Evolutionary conservation across 345 rosid species (phyloP), one percentile per base, ranked within the genome.

Genomic region (Brassica incana): DNA sequence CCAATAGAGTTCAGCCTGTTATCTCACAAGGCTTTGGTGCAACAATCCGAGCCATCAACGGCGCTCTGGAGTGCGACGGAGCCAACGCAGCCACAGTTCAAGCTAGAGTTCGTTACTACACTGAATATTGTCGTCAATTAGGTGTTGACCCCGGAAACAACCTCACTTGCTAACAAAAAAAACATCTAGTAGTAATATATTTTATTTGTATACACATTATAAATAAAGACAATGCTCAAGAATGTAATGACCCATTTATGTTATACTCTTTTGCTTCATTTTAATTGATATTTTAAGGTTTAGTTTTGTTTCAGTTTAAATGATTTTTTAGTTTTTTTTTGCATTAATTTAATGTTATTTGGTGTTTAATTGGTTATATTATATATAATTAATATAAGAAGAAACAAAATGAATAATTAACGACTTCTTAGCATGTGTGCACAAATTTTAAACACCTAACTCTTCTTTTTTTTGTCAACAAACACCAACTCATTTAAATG

Each of bases 21-120:
- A 14, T 88, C 0, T n/a, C 65, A 68, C 87, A 87, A 76, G 97
- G 95, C 3, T 91, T 91, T 35, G 97, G 97, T 5, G 87, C 90
- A 58, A 89, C 92, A 33, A 89, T 88, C 65, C 77, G 86, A 1
- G 92, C 90, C 78, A 88, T 89, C 23, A 91, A 91, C 62, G 85
- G 92, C 0, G 81, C 82, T 3, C 20, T 82, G 16, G 96, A 89
- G 14, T 91, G 93, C 48, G 80, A 86, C 5, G 93, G 90, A 0
- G 80, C 80, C 4, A 86, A 84, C 43, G 7, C 85, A 14, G 82
- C 76, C 4, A 38, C 87, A 0, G 90, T 89, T 15, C 85, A 82
- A 73, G 74, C 80, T 2, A 82, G 92, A 5, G 72, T 88, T 69
- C 54, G 73, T 29, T 89, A 86, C 79, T 91, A 89, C 62, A 82